Evolutionary conservation across 805 yeast genomes (phyloP), one percentile per base, ranked within the genome.

Genomic region (Priceomyces haplophilus): DNA sequence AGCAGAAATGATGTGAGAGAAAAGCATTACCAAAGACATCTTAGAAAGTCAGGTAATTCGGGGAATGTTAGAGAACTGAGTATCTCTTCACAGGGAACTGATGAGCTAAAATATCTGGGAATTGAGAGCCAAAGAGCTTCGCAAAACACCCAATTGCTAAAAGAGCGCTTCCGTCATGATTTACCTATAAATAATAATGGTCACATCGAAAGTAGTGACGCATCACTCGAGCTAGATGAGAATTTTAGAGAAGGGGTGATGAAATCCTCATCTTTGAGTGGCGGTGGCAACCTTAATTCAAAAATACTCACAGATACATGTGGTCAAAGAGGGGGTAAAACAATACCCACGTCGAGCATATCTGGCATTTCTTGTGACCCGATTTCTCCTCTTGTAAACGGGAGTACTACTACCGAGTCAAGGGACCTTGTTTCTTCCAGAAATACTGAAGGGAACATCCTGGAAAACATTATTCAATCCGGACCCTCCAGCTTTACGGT

Each of bases 1-100:
- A 36, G 47, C 8, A 43, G 62, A 23, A 54, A 47, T 19, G 62
- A 58, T 38, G 53, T 56, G 3, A 46, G 42, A 34, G 60, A 56
- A 16, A 56, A 55, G 37, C 63, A 58, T 31, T 44, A 48, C 31
- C 45, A 36, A 30, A 46, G 59, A 15, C 61, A 58, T 40, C 13
- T 37, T 1, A 3, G 25, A 17, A 47, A 39, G 36, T 35, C 42
- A 18, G 40, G 30, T 12, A 32, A 15, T 12, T 4, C 23, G 19
- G 31, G 31, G 8, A 10, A 27, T 10, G n/a, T 12, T 11, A 10
- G 29, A 10, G 15, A 27, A 11, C n/a, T 27, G n/a, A 15, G 15
- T 27, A 15, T 10, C n/a, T 12, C 7, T 6, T 11, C 31, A 5
- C n/a, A 27, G 11, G 31, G 4, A 4, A 27, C 8, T 27, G 15